Base-by-base conservation (phyloP, 148 eudicot species). In the Persicaria tinctoria region DNA sequence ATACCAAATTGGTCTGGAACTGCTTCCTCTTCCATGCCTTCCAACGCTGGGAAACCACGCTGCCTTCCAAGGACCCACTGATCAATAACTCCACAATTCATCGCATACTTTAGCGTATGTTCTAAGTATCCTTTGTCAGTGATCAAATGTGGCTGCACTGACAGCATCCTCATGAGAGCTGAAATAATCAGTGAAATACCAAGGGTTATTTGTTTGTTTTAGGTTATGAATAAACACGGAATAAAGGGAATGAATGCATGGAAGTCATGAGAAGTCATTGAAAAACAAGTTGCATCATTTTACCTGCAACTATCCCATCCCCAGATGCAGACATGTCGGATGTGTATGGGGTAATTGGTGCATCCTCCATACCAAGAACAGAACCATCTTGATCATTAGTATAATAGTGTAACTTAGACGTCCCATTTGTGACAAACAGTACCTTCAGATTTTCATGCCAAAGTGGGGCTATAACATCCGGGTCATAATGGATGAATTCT, bases 261-360 rank as follows among this genome's bases (percentile, higher is more conserved):
- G 20, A 10, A 4, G 5, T 1, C 8, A 18, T 18, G 59, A 16
- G 20, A 14, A 55, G 6, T 60, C 41, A 23, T 38, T 60, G 27
- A 60, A 60, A 10, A 9, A 23, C 27, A 38, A 60, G 68, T 13
- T 20, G 68, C 12, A 60, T 3, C 23, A 49, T 60, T 75, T 62
- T 87, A 94, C 98, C 98, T 87, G 98, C 98, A 79, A 91, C 93
- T 79, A 91, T 86, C 79, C 97, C 97, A 80, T 91, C 96, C 74
- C 98, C 98, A 76, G 96, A 79, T 74, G 98, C 93, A 45, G 96
- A 90, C 97, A 94, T 90, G 78, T 92, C 97, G 44, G 84, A 78
- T 69, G 92, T 86, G 83, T 82, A 94, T 73, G 97, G 97, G 73
- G 89, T 89, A n/a, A 94, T n/a, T n/a, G 98, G 97, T 60, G 90